A percentile compares a stretch with the other conserved stretches of the same genome.
Conservation (phyloP, 345 rosid genomes). For the Dovyalis caffra region DNA sequence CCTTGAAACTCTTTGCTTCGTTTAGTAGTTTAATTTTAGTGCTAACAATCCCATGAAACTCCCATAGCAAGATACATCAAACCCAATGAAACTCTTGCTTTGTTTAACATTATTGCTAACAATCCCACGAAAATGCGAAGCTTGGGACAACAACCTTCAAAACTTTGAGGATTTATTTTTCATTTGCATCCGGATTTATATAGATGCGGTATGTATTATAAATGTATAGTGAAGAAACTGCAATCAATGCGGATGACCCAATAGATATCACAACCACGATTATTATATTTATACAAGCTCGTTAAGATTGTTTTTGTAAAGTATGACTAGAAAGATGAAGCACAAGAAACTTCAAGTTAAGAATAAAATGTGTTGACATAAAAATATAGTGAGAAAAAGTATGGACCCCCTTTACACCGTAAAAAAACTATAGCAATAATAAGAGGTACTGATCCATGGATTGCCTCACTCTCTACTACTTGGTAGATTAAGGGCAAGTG, state of each 20-base stretch:
- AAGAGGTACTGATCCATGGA: conserved; percentile 84
- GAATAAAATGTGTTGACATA: conserved; percentile 52
- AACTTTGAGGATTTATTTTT: conserved; percentile 61
- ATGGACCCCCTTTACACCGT: conserved; percentile 91
- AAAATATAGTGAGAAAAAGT: conserved; percentile 89
- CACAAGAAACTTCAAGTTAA: background rate
- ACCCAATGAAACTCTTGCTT: conserved; percentile 79
- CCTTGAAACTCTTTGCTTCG: too few species aligned
- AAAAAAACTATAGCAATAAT: conserved; percentile 88
- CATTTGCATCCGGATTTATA: conserved; percentile 74
- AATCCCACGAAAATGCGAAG: conserved; percentile 92
- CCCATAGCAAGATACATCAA: conserved; percentile 98
- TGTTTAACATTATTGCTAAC: conserved; percentile 74
- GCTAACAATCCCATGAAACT: too few species aligned
- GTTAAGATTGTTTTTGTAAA: background rate
- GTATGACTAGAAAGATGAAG: background rate
- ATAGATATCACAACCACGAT: conserved; percentile 95
- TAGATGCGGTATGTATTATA: conserved; percentile 85
- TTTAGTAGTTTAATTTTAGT: too few species aligned
- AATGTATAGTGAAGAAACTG: conserved; percentile 81
- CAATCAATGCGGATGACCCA: conserved; percentile 83
- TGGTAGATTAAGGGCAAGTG: conserved; percentile 88
- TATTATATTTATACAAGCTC: background rate
- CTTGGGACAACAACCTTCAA: conserved; percentile 68
- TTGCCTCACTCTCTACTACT: conserved; percentile 63